Base-by-base conservation (phyloP, 148 eudicot species). In the Spergularia marina region DNA sequence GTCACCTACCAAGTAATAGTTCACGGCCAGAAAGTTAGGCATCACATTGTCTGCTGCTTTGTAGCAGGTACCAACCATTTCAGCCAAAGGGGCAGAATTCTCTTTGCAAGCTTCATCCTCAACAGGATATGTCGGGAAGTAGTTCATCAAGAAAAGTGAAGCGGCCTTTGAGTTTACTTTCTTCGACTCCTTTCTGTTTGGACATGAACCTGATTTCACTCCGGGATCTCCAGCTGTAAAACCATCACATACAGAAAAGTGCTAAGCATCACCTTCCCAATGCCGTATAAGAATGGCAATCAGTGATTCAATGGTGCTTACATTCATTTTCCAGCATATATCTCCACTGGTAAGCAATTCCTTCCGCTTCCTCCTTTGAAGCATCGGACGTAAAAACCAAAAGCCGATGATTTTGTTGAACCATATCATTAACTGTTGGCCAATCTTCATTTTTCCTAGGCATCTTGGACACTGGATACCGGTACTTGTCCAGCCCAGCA, bases 281-380 rank as follows among this genome's bases (percentile, higher is more conserved):
- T 12, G n/a, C 16, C 5, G 21, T 53, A 72, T 2, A 66, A 68
- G 23, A 52, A 56, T 63, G 62, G 53, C 40, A 65, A 23, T 20
- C 20, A 53, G 15, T 30, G 36, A 30, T 30, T 30, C 4, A 30
- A 67, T 61, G 54, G 72, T 36, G 82, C 96, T 88, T 83, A 95
- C 97, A 54, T 64, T 90, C 98, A 74, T 95, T 95, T 84, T 95
- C 99, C 74, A 89, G 86, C 91, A 95, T 88, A 85, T 95, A 92
- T 83, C 86, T 95, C 99, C 99, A 95, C 76, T 95, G 97, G 68
- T 92, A 92, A 74, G 99, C 99, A 64, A 95, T 82, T 72, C 99
- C 99, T 86, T 95, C 99, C 23, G 68, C 55, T n/a, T 84, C 89
- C 84, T 95, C 99, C 81, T 95, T 95, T 10, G 98, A 90, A 75